Evolutionary conservation across 345 rosid species (phyloP).

Genomic region (Garcia nutans): DNA sequence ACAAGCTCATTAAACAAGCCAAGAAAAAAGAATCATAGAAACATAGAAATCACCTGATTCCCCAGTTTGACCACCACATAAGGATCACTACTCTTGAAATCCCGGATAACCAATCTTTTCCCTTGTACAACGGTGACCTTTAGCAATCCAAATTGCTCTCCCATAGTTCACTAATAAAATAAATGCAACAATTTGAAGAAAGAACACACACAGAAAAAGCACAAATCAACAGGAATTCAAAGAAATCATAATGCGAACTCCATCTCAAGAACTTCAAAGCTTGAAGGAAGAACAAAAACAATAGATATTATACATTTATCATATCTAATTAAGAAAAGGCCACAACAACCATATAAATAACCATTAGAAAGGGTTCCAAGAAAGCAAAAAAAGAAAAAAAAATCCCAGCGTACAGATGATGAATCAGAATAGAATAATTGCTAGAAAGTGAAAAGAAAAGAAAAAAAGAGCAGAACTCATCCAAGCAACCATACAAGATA

Average conservation of each 20-base stretch:
- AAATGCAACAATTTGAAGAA: not conserved
- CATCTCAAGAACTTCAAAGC: not conserved
- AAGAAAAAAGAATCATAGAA: not conserved
- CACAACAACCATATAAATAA: not conserved
- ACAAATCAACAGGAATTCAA: conserved; percentile 5
- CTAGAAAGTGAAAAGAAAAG: not conserved
- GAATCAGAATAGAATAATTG: too few relatives aligned
- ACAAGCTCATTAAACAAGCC: not conserved
- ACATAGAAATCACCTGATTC: conserved; percentile 49
- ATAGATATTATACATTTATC: not conserved
- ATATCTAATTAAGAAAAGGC: not conserved
- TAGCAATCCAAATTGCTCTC: conserved; percentile 64
- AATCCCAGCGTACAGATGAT: too few relatives aligned
- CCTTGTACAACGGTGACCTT: conserved; percentile 79
- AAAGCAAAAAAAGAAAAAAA: too few relatives aligned
- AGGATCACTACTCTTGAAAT: conserved; percentile 97
- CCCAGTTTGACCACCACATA: conserved; percentile 86
- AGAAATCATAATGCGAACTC: not conserved
- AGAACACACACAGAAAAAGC: not conserved
- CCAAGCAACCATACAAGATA: not conserved
- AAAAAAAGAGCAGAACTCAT: not conserved
- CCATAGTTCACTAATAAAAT: conserved; percentile 40
- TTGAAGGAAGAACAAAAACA: not conserved
- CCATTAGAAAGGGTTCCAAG: not conserved
- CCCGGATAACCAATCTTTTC: conserved; percentile 75